Percentiles rank a stretch among this genome's conserved stretches.
Conservation (phyloP, 179 eudicot species). For the Silene coronaria region DNA sequence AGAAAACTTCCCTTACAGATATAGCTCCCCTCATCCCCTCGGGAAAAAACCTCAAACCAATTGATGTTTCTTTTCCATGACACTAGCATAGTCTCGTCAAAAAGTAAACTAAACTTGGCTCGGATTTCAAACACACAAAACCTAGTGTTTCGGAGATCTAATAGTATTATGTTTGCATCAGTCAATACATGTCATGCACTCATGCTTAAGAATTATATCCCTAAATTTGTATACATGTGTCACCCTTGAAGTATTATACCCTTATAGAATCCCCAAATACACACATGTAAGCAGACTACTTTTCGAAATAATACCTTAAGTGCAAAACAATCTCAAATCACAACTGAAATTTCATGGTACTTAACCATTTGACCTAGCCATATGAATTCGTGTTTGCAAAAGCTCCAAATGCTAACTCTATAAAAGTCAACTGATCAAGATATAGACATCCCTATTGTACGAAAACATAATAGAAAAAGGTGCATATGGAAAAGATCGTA, state of each 20-base stretch:
- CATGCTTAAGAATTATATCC: neutral
- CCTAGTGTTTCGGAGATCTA: neutral
- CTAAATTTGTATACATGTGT: neutral
- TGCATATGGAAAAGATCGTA: constrained; percentile 6
- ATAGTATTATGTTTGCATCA: neutral
- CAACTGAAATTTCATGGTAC: neutral
- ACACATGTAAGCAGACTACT: neutral
- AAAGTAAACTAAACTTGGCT: neutral
- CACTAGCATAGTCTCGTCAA: neutral
- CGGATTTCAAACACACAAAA: neutral
- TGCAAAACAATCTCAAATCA: neutral
- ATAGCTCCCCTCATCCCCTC: neutral
- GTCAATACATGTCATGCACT: neutral
- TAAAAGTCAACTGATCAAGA: neutral
- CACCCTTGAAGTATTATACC: neutral
- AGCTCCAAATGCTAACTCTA: constrained; percentile 6
- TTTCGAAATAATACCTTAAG: neutral
- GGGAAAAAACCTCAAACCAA: neutral
- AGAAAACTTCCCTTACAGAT: neutral
- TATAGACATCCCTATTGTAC: neutral
- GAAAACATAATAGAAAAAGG: neutral
- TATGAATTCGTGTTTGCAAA: neutral
- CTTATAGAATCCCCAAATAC: neutral
- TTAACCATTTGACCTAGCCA: constrained; percentile 1
- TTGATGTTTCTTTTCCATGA: neutral